A percentile compares a stretch with the other conserved stretches of the same genome.
Evolutionary conservation across 176 grass and related monocot species (phyloP).

Genomic region (Oryza glumipatula): DNA sequence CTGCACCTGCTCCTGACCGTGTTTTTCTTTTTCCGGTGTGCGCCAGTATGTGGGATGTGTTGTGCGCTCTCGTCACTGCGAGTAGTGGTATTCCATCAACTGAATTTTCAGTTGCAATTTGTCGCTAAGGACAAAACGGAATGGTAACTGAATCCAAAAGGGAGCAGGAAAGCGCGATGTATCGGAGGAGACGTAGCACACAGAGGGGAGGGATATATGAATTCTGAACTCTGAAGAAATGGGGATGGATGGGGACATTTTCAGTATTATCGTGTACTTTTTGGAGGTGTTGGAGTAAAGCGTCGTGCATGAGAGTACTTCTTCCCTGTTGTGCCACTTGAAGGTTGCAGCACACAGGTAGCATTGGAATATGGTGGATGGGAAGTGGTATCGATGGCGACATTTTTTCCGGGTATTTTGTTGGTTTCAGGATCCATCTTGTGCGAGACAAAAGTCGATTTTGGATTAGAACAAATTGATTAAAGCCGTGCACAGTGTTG

Average conservation of each 20-base stretch:
- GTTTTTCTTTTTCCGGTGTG: slow-evolving; percentile 32
- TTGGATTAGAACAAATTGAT: slow-evolving; percentile 11
- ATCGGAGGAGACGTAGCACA: background rate
- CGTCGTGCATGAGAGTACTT: background rate
- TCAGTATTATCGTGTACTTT: background rate
- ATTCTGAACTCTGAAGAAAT: background rate
- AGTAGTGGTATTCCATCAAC: background rate
- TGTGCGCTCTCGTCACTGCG: background rate
- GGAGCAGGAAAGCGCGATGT: background rate
- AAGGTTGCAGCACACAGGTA: slow-evolving; percentile 21
- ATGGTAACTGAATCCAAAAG: background rate
- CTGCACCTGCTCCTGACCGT: slow-evolving; percentile 3
- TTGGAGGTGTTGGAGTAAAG: background rate
- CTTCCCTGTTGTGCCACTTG: background rate
- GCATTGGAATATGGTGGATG: background rate
- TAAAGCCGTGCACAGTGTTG: background rate
- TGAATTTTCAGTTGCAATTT: background rate
- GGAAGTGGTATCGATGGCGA: background rate
- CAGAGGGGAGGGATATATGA: background rate
- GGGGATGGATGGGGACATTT: background rate
- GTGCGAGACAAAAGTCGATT: background rate
- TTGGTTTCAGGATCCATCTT: background rate
- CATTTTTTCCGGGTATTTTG: background rate
- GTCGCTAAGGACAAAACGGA: background rate
- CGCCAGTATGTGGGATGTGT: slow-evolving; percentile 13